Base-by-base conservation (phyloP, 805 yeast species). In the Metahyphopichia silvanorum region DNA sequence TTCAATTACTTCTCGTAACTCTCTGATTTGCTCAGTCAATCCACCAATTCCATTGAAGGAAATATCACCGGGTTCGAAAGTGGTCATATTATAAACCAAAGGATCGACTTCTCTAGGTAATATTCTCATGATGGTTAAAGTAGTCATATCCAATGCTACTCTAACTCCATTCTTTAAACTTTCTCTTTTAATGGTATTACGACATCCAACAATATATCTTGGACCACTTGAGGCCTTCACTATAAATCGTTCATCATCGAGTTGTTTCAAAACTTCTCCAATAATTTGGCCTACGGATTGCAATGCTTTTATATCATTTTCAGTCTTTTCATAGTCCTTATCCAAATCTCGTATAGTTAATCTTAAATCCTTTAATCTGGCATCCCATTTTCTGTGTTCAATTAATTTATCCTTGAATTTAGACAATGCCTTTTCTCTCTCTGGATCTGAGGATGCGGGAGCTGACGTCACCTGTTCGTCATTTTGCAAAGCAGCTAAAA, bases 31-130 rank as follows among this genome's bases (percentile, higher is more conserved):
- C 47, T 93, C 98, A 30, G 81, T 82, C 44, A 93, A 74, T 40
- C 98, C 98, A 72, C 98, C 98, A 53, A 93, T 88, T 21, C 95
- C 93, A 38, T 82, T 82, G 61, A 93, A 93, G 14, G 96, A 83
- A 40, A 91, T 81, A 51, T 88, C 97, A 40, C 96, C 98, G n/a
- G 96, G 96, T 59, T 89, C 95, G 53, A 93, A 86, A 2, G 95
- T 82, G 4, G 98, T 89, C 98, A 93, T 93, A 63, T 91, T 93
- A 62, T 93, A 93, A 43, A 93, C 98, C 53, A 89, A 71, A 9
- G 98, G 98, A 63, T 93, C 98, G 31, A 95, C 98, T 62, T 93
- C 98, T 53, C 98, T 78, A 12, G 98, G 98, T 49, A 93, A 72
- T 27, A 93, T 82, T 53, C 98, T 79, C 98, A 93, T 93, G 40